A percentile compares a stretch with the other conserved stretches of the same genome.
phyloP scores from a whole-genome alignment of 106 monocot species.

The Acanthochlamys bracteata region DNA sequence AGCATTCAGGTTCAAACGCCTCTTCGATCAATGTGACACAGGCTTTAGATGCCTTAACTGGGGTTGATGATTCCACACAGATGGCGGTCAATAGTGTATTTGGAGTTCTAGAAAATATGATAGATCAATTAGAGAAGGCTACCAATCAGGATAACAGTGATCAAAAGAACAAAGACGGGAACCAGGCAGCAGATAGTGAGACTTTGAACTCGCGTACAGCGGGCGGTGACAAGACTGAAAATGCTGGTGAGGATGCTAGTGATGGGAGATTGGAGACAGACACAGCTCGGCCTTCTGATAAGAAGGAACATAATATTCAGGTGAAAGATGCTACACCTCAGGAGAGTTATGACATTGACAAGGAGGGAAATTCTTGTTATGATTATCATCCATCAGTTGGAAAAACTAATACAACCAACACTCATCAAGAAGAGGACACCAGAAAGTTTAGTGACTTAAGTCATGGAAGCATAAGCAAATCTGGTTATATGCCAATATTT shows the following conservation, averaged over 20 bases:
- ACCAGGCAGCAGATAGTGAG: conserved; percentile 12
- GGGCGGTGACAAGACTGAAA: conserved; percentile 14
- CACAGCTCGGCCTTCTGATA: not conserved
- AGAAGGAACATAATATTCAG: conserved; percentile 7
- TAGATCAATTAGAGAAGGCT: conserved; percentile 84
- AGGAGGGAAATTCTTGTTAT: conserved; percentile 6
- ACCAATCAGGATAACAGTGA: conserved; percentile 23
- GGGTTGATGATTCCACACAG: conserved; percentile 95
- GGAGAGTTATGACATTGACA: conserved; percentile 1
- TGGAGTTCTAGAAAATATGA: conserved; percentile 94
- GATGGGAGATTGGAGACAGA: conserved; percentile 10
- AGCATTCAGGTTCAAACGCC: conserved; percentile 15
- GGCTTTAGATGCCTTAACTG: conserved; percentile 78
- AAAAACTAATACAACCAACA: conserved; percentile 1
- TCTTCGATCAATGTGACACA: conserved; percentile 66
- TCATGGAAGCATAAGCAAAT: conserved; percentile 9
- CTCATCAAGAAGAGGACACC: conserved; percentile 15
- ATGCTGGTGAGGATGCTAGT: conserved; percentile 3
- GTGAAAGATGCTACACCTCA: conserved; percentile 5
- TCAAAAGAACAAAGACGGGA: conserved; percentile 7
- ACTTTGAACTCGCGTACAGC: not conserved
- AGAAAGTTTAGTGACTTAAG: conserved; percentile 4
- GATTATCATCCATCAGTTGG: conserved; percentile 13
- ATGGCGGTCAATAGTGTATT: conserved; percentile 96
- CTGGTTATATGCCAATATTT: conserved; percentile 11